Evolutionary conservation across 371 early-diverging fungal species (phyloP).

Genomic region (Scutellospora calospora): DNA sequence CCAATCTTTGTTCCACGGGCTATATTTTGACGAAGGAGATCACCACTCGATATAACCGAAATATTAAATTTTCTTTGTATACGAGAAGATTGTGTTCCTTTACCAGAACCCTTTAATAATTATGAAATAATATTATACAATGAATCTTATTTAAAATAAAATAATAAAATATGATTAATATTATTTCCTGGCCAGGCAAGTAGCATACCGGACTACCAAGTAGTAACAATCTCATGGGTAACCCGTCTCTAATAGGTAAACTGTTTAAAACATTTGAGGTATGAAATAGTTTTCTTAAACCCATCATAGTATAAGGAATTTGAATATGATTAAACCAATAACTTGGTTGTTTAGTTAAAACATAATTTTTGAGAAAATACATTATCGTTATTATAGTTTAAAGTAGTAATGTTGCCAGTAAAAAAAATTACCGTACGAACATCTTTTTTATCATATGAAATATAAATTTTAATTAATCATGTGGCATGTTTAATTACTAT

Average conservation of each 20-base stretch:
- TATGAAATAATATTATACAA: neutral
- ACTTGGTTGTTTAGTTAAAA: too few relatives aligned
- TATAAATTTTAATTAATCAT: too few relatives aligned
- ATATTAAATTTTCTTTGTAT: slow-evolving; percentile 75
- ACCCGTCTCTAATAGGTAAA: neutral
- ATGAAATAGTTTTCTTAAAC: neutral
- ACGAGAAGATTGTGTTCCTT: slow-evolving; percentile 89
- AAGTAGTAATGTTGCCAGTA: too few relatives aligned
- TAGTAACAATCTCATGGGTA: slow-evolving; percentile 27
- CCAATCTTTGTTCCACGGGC: slow-evolving; percentile 74
- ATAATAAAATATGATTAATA: neutral
- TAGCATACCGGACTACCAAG: slow-evolving; percentile 41
- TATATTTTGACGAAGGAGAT: slow-evolving; percentile 83
- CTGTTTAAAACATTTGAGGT: neutral
- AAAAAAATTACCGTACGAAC: too few relatives aligned
- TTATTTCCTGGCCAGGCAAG: neutral
- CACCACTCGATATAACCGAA: slow-evolving; percentile 81
- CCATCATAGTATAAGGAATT: neutral
- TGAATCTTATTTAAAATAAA: neutral
- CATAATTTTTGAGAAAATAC: too few relatives aligned
- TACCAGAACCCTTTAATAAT: slow-evolving; percentile 74
- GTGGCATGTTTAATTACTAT: too few relatives aligned
- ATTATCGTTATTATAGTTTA: too few relatives aligned
- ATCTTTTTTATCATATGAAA: too few relatives aligned
- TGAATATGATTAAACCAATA: too few relatives aligned